phyloP scores from a whole-genome alignment of 495 filamentous ascomycete species.

The Pyrenula aspistea region DNA sequence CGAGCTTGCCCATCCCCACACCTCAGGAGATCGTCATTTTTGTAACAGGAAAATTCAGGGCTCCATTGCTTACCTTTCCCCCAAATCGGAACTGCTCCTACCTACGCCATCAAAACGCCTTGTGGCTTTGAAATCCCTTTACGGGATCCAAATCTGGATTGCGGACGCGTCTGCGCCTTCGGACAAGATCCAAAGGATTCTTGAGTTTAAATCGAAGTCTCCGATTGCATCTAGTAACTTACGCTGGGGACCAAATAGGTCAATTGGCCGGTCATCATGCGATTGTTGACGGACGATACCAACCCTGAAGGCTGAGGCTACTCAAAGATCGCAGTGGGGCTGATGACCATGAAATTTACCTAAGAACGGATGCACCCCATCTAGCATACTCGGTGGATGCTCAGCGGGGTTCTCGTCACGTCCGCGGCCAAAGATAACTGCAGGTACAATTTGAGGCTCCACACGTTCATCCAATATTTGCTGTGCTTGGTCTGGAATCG shows the following conservation, averaged over 20 bases:
- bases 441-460: neutral
- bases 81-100: neutral
- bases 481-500: neutral
- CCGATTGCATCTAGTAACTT: no score
- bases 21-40: neutral
- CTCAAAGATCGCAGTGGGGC: neutral
- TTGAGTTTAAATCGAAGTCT: no score
- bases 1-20: neutral
- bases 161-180: neutral
- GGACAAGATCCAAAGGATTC: no score
- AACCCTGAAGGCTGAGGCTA: no score
- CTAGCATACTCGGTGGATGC: neutral
- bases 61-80: neutral
- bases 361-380: neutral
- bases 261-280: no score
- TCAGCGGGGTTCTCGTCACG: neutral
- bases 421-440: neutral
- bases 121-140: neutral
- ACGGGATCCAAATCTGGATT: neutral
- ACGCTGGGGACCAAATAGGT: no score
- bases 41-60: neutral
- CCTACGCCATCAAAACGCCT: neutral
- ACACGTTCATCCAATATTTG: neutral
- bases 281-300: no score
- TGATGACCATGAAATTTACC: neutral